Evolutionary conservation across 129 eudicot genomes (phyloP), one percentile per base, ranked within the genome.

Genomic region (Logfia minima): DNA sequence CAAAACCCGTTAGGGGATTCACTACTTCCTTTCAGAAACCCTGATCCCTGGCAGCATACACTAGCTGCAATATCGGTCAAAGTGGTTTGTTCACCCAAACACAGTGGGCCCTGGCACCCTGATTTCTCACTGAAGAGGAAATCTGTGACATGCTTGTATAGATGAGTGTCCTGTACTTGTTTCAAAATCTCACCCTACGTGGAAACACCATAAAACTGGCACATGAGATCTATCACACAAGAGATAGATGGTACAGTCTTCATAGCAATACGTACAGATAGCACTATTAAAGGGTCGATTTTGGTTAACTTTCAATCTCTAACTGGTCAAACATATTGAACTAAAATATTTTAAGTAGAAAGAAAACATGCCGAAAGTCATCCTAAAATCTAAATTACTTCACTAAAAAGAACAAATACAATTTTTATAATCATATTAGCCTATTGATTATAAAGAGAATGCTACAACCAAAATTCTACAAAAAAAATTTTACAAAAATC

Each of bases 21-120:
- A 26, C 69, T 68, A 21, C 82, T 89, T 11, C 96, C 97, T 35
- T 89, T 71, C 48, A 90, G 80, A 77, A 94, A 66, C 63, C 85
- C 92, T 37, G 96, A 92, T 83, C 97, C 99, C 65, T 94, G 97
- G 80, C 93, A 94, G 80, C 99, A 94, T 13, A 91, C 89, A 43
- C 79, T 83, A n/a, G 96, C 97, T 41, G 99, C 99, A 76, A 91
- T 87, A 65, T 77, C 83, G 8, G 89, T 82, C 70, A 89, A 85
- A 81, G 80, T 86, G 52, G 87, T 84, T 59, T 75, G 85, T 8
- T 31, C 76, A 78, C 80, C 78, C 51, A 66, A 43, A 29, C 79
- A 78, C 6, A 68, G 78, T 28, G 59, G 60, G 83, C 83, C 79
- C 34, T 78, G 79, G 80, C 87, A 83, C 73, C 77, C 71, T 48